Conservation (phyloP, 1,284 basidiomycete genomes). For the Neolentinus lepideus region DNA sequence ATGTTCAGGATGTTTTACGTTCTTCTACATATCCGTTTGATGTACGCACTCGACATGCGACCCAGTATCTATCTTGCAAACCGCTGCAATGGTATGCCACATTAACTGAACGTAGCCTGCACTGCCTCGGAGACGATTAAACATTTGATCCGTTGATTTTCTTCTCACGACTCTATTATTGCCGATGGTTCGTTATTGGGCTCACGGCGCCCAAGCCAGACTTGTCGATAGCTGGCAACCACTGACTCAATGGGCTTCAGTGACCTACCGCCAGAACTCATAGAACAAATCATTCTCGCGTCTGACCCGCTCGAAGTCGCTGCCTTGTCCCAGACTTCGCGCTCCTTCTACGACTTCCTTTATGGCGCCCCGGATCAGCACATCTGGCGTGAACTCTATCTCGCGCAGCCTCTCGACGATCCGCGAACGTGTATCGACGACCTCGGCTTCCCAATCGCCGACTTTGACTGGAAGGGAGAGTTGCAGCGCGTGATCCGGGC, state of each 20-base stretch:
- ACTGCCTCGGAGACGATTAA: too few species aligned
- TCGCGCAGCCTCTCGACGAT: conserved; percentile 51
- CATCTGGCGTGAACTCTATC: conserved; percentile 59
- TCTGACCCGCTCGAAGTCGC: conserved; percentile 54
- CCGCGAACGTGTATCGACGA: conserved; percentile 37
- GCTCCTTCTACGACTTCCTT: conserved; percentile 32
- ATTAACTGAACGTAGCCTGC: too few species aligned
- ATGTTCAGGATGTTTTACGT: too few species aligned
- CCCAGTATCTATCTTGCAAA: too few species aligned
- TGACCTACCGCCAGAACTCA: conserved; percentile 43
- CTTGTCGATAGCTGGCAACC: background rate
- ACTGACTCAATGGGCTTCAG: conserved; percentile 13
- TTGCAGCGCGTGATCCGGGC: conserved; percentile 47
- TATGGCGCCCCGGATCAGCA: conserved; percentile 36
- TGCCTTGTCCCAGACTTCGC: conserved; percentile 39
- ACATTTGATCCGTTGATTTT: too few species aligned
- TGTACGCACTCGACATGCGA: too few species aligned
- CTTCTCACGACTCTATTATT: too few species aligned
- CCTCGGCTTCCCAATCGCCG: conserved; percentile 27
- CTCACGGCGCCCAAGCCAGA: too few species aligned
- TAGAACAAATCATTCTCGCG: conserved; percentile 44
- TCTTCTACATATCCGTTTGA: too few species aligned
- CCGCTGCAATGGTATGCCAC: too few species aligned
- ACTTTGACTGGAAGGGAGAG: conserved; percentile 45
- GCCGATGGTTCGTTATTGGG: too few species aligned